Evolutionary conservation across 768 basidiomycete species (phyloP).

Genomic region (Boletus reticuloceps): DNA sequence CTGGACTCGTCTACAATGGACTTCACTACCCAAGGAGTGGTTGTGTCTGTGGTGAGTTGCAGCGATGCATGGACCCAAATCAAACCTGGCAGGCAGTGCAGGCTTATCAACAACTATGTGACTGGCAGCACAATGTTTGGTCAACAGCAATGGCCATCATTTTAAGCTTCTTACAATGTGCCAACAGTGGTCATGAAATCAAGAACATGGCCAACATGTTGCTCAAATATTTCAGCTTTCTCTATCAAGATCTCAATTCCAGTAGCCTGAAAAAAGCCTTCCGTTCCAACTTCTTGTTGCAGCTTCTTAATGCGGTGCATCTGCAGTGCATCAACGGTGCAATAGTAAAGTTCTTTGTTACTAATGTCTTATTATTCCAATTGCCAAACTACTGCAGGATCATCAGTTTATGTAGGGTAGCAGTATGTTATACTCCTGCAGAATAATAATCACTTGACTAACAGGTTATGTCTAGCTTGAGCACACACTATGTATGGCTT

Average conservation of each 20-base stretch:
- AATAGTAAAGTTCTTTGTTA: no score
- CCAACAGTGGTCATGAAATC: not conserved
- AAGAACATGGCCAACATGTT: slow-evolving; percentile 1
- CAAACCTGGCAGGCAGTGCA: not conserved
- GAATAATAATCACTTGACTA: no score
- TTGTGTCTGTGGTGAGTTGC: not conserved
- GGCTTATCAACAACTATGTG: slow-evolving; percentile 4
- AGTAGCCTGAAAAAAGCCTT: no score
- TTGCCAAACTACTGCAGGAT: not conserved
- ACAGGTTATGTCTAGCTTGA: no score
- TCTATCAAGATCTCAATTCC: no score
- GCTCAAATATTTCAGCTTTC: not conserved
- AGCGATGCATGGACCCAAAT: no score
- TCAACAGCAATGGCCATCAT: not conserved
- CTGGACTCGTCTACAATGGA: not conserved
- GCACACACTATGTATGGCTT: no score
- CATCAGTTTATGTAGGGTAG: not conserved
- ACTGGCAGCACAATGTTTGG: not conserved
- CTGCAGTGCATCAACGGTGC: no score
- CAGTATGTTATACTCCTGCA: not conserved
- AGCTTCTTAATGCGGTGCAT: no score
- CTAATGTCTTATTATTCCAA: no score
- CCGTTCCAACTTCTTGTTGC: no score
- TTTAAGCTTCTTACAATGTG: not conserved
- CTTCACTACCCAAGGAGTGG: not conserved